phyloP scores from a whole-genome alignment of 108 stramenopile genomes.

The Fragilaria radians region DNA sequence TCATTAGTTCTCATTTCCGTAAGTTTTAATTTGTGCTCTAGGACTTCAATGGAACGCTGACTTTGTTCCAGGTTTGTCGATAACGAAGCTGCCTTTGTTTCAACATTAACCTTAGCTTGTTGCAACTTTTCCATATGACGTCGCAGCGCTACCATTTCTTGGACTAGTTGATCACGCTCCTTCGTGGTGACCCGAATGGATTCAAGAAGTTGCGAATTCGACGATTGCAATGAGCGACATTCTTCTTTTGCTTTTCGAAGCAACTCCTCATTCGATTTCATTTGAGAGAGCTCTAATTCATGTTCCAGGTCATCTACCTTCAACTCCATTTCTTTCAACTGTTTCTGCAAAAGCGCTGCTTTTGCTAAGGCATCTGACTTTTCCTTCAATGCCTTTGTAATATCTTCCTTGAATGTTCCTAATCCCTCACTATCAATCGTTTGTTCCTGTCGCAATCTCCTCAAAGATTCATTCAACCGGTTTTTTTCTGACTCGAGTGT shows the following conservation, averaged over 20 bases:
- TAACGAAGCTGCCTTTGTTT: background rate
- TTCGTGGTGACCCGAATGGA: background rate
- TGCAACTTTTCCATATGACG: background rate
- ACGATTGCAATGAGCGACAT: background rate
- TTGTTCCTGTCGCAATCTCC: background rate
- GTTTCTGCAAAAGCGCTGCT: background rate
- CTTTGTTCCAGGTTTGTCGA: background rate
- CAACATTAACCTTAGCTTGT: background rate
- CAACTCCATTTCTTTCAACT: background rate
- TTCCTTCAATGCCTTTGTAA: background rate
- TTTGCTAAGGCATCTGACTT: background rate
- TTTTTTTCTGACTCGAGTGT: background rate
- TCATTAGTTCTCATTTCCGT: background rate
- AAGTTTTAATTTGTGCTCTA: background rate
- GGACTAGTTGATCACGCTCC: background rate
- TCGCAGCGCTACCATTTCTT: background rate
- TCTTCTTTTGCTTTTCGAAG: background rate
- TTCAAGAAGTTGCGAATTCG: background rate
- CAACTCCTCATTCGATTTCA: background rate
- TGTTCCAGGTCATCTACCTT: background rate
- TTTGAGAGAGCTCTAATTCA: background rate
- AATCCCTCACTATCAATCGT: background rate
- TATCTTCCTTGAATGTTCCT: background rate
- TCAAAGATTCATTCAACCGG: background rate
- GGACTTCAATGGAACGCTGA: background rate